A percentile compares a stretch with the other conserved stretches of the same genome.
Conservation (phyloP, 345 rosid genomes). For the Syzygium oleosum region DNA sequence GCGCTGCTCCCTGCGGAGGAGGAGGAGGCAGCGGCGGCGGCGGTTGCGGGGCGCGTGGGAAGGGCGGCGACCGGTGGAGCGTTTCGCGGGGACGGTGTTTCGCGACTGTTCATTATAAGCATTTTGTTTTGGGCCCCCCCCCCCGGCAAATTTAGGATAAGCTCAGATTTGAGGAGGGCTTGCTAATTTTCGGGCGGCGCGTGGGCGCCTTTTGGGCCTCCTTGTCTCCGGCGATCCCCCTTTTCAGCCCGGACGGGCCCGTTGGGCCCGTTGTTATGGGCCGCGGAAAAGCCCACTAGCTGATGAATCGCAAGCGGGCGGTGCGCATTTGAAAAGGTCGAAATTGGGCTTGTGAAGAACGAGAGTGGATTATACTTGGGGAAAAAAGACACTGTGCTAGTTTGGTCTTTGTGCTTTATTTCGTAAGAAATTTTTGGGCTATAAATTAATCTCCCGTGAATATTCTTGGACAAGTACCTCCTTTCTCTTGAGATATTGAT, state of each 20-base stretch:
- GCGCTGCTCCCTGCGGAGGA: not conserved
- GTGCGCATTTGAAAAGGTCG: no score
- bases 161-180: not conserved
- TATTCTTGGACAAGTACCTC: not conserved
- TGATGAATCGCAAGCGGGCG: not conserved
- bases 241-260: not conserved
- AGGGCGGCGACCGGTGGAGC: not conserved
- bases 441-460: fast-evolving
- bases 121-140: not conserved
- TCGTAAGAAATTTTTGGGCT: not conserved
- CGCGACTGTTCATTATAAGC: no score
- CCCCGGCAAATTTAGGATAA: not conserved
- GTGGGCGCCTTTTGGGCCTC: not conserved
- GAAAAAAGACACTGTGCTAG: not conserved
- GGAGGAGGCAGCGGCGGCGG: not conserved
- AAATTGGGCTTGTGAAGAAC: no score
- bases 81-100: no score
- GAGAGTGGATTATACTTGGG: no score
- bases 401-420: not conserved
- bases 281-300: not conserved
- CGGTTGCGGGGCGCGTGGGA: not conserved
- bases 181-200: not conserved
- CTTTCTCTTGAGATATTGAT: not conserved
- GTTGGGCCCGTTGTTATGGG: not conserved
- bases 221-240: fast-evolving